Base-by-base conservation (phyloP, 1,284 basidiomycete species). In the Heliocybe sulcata region DNA sequence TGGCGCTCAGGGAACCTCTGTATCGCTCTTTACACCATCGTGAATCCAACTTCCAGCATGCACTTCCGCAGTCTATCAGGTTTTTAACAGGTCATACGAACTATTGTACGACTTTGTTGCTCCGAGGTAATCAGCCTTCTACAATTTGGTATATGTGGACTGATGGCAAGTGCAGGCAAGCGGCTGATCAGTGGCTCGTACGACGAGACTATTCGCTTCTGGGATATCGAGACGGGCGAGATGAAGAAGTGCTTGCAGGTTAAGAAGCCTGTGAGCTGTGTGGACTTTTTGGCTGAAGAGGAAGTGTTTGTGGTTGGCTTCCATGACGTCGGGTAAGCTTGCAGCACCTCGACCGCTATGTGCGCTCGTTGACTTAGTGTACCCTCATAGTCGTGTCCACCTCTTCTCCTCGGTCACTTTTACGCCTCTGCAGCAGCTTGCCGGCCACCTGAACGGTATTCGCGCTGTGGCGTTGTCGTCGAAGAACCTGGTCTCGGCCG, bases 241-340 rank as follows among this genome's bases (percentile, higher is more conserved):
- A 83, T 90, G 77, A 85, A 85, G 71, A 91, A 90, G 63, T 90
- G 87, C 60, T 65, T 92, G 50, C 79, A 85, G 56, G 87, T 86
- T 38, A 92, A 85, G 76, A 93, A 92, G 63, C 88, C 91, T 1
- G 90, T 94, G 48, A 91, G 91, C 55, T 95, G 93, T 68, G 82
- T 96, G 38, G 92, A 95, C 66, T 95, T 90, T 68, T 72, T 92
- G 57, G 80, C 83, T 0, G 87, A 90, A 48, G 89, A 93, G 70
- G 86, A 91, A 75, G 88, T 95, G 1, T 88, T 96, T 57, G 92
- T 92, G 10, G 91, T 92, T 22, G 94, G 94, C 0, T 92, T 94
- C 68, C 92, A 95, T 60, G 94, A 96, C 64, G 87, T 94, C 53
- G 94, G 93, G 80, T 88, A 69, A 22, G 84, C 71, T 8, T 35